phyloP scores from a whole-genome alignment of 306 rosid genomes.

The Betula pendula region DNA sequence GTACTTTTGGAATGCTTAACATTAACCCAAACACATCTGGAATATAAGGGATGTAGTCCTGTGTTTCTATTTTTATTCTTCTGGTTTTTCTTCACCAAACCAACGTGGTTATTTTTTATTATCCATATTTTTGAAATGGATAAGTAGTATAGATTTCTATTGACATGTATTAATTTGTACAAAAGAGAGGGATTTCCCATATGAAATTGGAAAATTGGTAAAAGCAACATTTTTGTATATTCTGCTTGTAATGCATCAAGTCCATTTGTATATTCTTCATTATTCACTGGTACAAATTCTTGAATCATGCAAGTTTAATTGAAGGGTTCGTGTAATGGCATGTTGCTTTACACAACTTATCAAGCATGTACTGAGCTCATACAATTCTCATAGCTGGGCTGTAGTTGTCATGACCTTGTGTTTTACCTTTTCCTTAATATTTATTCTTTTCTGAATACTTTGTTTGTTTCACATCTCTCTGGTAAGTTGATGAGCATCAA shows the following conservation, averaged over 20 bases:
- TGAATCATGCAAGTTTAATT: too few species aligned
- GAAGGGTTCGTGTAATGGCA: too few species aligned
- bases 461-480: too few species aligned
- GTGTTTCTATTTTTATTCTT: background rate
- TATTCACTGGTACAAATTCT: background rate
- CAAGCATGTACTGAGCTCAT: too few species aligned
- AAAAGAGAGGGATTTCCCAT: background rate
- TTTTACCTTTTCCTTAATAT: too few species aligned
- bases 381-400: too few species aligned
- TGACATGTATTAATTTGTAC: background rate
- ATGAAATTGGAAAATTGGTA: background rate
- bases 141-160: background rate
- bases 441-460: too few species aligned
- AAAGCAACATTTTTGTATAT: background rate
- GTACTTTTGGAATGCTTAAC: background rate
- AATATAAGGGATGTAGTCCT: background rate
- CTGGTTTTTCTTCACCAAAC: background rate
- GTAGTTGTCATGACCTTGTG: too few species aligned
- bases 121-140: background rate
- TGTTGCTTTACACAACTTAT: too few species aligned
- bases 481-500: too few species aligned
- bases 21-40: background rate
- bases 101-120: background rate
- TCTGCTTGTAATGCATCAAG: background rate
- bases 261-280: background rate